Base-by-base conservation (phyloP, 352 stramenopile species). In the Pythium inflatum region DNA sequence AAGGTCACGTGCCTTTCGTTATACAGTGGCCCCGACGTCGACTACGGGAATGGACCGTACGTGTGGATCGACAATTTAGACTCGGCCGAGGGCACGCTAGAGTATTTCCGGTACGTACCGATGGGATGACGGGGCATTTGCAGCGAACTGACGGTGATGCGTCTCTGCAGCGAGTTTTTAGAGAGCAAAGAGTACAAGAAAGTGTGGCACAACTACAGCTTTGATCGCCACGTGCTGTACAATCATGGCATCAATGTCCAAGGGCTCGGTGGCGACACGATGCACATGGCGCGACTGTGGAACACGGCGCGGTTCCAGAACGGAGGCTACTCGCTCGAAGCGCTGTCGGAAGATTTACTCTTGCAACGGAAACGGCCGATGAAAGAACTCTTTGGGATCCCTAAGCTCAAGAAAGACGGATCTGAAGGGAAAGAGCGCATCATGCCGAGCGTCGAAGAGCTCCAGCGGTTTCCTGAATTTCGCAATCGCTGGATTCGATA, bases 181-280 rank as follows among this genome's bases (percentile, higher is more conserved):
- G 95, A 99, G 74, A 91, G 95, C 74, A 72, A 79, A 25, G 64
- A 75, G 25, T 87, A 93, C 54, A 83, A 95, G 33, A 99, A 99
- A 77, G 90, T 99, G 13, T 99, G 97, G 96, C 98, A 99, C 81
- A 99, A 99, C 80, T 99, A 99, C 81, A 98, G 95, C 34, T 99
- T 99, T 78, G 98, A 99, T 88, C 86, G 97, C 41, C 97, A 99
- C 78, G 96, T 99, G 48, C 85, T 99, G 62, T 95, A 86, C 74
- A 99, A 99, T 79, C 89, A 98, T 64, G 94, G 87, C 20, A 98
- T 99, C 71, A 75, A 98, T 68, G 87, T 95, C 13, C 76, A 89
- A 20, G 92, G 92, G 0, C 94, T 99, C 46, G 93, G 85, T 25
- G 97, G 96, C 38, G 98, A 99, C 77, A 99, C 98, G 5, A 99